Conservation (phyloP, 176 grass and related monocot genomes). For the Phyllostachys edulis region DNA sequence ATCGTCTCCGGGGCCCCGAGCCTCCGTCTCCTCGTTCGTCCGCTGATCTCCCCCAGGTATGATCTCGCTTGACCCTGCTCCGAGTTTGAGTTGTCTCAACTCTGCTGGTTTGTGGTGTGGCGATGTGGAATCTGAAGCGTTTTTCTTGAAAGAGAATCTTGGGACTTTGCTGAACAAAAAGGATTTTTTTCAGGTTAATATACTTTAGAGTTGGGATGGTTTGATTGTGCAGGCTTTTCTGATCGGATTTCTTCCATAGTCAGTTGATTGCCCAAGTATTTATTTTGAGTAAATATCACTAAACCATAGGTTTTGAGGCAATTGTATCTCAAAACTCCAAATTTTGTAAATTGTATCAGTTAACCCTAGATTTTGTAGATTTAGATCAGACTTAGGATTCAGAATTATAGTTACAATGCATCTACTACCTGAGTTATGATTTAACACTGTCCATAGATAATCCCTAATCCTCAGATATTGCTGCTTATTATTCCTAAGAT, state of each 20-base stretch:
- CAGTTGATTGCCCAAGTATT: neutral
- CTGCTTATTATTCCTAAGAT: no score
- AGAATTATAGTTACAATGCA: no score
- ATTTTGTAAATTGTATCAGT: no score
- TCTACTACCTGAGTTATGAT: no score
- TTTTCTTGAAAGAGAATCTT: neutral
- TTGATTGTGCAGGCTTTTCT: neutral
- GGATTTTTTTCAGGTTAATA: neutral
- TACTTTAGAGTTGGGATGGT: neutral
- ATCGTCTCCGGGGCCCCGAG: neutral
- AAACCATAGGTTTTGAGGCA: no score
- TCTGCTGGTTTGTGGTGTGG: neutral
- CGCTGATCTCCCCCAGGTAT: neutral
- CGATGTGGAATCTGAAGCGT: slow-evolving; percentile 23
- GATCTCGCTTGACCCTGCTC: neutral
- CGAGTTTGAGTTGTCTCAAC: neutral
- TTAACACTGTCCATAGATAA: no score
- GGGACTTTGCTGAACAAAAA: slow-evolving; percentile 7
- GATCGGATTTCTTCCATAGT: neutral
- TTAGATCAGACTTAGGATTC: no score
- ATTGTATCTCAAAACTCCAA: no score
- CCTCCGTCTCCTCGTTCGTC: neutral
- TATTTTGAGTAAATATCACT: no score
- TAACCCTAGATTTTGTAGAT: no score
- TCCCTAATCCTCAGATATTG: no score